These are phyloP conservation scores for Begonia masoniana DNA, from an alignment of 306 rosid genomes.

Conservation along the genomic window DNA sequence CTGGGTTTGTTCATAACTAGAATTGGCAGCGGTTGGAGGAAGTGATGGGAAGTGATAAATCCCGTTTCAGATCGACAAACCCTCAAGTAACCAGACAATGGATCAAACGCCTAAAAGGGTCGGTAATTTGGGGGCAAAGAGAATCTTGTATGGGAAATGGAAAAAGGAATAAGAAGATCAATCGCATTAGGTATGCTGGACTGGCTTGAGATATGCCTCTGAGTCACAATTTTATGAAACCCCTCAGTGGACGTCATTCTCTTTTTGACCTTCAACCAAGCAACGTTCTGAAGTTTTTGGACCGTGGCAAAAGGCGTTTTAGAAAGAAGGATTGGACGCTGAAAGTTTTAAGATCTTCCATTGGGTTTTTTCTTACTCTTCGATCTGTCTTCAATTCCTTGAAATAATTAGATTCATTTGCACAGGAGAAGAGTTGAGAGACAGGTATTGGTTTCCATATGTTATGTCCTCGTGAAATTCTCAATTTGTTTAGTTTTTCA, in stretches of 20 bases:
- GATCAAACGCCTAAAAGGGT: slow-evolving; percentile 21
- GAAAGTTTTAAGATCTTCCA: too few species aligned
- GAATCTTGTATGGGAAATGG: slow-evolving; percentile 47
- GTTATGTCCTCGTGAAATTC: too few species aligned
- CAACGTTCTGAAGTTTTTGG: background rate
- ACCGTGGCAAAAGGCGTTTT: background rate
- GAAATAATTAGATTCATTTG: too few species aligned
- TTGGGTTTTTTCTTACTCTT: too few species aligned
- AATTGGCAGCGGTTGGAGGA: slow-evolving; percentile 37
- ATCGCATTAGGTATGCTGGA: slow-evolving; percentile 78
- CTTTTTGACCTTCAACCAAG: too few species aligned
- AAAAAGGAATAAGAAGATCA: slow-evolving; percentile 65
- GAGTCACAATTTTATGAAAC: background rate
- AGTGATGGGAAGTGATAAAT: slow-evolving; percentile 37
- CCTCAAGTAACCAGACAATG: slow-evolving; percentile 24
- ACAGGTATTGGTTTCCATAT: too few species aligned
- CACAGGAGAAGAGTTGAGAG: too few species aligned
- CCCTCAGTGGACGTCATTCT: too few species aligned
- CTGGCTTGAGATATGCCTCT: slow-evolving; percentile 85
- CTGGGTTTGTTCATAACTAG: slow-evolving; percentile 28
- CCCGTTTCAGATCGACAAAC: slow-evolving; percentile 15
- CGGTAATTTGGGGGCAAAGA: slow-evolving; percentile 12
- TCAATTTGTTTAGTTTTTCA: too few species aligned
- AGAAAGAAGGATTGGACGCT: too few species aligned
- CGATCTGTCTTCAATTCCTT: too few species aligned